Evolutionary conservation across 257 asterid species (phyloP).

Genomic region (Primulina eburnea): DNA sequence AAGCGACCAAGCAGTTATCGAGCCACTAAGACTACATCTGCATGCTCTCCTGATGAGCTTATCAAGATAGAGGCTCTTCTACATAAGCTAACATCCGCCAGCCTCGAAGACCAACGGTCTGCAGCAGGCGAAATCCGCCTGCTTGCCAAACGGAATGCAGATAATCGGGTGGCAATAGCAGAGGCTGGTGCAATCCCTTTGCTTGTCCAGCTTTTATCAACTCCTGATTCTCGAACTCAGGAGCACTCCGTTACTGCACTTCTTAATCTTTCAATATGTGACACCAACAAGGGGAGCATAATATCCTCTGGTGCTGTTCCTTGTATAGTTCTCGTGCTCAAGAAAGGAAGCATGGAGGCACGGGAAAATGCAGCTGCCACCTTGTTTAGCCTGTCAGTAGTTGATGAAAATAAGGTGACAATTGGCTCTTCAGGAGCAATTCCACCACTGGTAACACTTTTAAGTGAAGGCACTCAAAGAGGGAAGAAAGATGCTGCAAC

Average conservation of each 20-base stretch:
- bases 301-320: conserved; percentile 84
- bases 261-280: conserved; percentile 91
- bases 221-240: conserved; percentile 84
- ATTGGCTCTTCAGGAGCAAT: conserved; percentile 86
- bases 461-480: conserved; percentile 73
- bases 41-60: conserved; percentile 69
- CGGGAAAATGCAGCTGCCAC: conserved; percentile 97
- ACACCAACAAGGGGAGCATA: conserved; percentile 78
- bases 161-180: conserved; percentile 92
- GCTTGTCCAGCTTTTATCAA: conserved; percentile 69
- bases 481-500: conserved; percentile 97
- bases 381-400: conserved; percentile 86
- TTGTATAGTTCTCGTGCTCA: conserved; percentile 83
- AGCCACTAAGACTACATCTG: conserved; percentile 45
- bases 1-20: conserved; percentile 58
- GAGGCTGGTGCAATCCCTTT: conserved; percentile 96
- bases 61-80: conserved; percentile 63
- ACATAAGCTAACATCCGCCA: conserved; percentile 64
- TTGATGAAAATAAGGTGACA: conserved; percentile 79
- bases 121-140: conserved; percentile 96
- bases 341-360: conserved; percentile 87
- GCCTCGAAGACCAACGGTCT: conserved; percentile 78
- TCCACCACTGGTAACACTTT: conserved; percentile 71
- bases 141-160: conserved; percentile 91
- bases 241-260: conserved; percentile 96